Evolutionary conservation across 306 rosid genomes (phyloP).

Genomic region (Urtica urens): DNA sequence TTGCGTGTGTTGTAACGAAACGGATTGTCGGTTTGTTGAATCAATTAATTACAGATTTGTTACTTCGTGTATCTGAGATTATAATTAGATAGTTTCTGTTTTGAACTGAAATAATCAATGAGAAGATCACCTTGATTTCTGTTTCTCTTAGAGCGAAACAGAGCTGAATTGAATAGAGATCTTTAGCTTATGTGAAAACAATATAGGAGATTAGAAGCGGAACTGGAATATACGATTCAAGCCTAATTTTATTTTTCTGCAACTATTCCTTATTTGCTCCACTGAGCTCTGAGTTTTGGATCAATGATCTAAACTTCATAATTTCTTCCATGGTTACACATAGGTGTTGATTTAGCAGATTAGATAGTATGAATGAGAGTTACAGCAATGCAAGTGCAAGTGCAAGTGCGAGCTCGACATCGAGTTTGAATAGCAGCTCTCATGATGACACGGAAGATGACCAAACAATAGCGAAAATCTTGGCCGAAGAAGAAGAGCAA

Average conservation of each 20-base stretch:
- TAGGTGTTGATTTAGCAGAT: conserved; percentile 4
- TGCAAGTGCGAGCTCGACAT: conserved; percentile 85
- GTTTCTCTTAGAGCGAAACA: not conserved
- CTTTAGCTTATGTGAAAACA: no score
- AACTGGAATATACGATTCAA: no score
- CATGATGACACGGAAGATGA: conserved; percentile 88
- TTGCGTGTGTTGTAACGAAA: no score
- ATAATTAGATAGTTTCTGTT: no score
- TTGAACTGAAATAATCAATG: no score
- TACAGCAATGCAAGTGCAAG: conserved; percentile 63
- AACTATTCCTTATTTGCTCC: conserved; percentile 5
- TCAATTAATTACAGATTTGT: no score
- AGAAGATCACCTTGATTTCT: no score
- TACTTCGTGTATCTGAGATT: no score
- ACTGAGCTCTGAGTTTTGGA: not conserved
- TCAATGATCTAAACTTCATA: not conserved
- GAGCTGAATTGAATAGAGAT: no score
- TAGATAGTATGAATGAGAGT: conserved; percentile 46
- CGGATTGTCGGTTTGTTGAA: no score
- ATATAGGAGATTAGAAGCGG: no score
- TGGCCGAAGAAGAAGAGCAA: conserved; percentile 46
- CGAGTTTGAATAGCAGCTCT: conserved; percentile 65
- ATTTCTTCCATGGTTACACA: conserved; percentile 12
- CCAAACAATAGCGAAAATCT: conserved; percentile 64
- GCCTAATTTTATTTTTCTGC: no score